Evolutionary conservation across 495 filamentous ascomycete species (phyloP), one percentile per base, ranked within the genome.

Genomic region (Letharia lupina): DNA sequence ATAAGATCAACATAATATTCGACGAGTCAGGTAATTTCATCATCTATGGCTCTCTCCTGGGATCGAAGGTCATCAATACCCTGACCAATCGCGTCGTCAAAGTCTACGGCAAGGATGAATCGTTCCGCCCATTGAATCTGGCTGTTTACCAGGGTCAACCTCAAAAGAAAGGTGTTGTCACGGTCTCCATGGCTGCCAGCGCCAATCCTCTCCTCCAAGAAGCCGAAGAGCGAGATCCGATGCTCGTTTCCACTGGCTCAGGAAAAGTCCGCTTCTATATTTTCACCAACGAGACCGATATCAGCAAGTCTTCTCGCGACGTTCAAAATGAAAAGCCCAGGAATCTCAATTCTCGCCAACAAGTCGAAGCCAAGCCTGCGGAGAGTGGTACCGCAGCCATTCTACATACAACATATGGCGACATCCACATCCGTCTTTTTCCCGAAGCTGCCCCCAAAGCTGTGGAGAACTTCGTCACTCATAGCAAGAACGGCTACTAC

Each of bases 391-490:
- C 86, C 0, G 81, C 88, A 0, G 94, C 92, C 7, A 84, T 93
- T 60, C 81, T 99, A 13, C 94, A 98, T 78, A 99, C 94, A 4
- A 93, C 87, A 3, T 87, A 92, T 73, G 94, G 94, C 63, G 94
- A 99, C 74, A 96, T 99, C 68, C 90, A 94, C 67, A 85, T 99
- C 59, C 90, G 94, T 0, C 82, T 99, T 28, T 99, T 91, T 80
- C 93, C 95, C 0, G 88, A 92, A 64, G 91, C 91, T 0, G 93
- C 94, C 3, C 95, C 94, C 41, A 92, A 91, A 71, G 88, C 94
- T 0, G 94, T 99, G n/a, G 95, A 99, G 79, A 99, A 99, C 76
- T 99, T 99, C 73, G 90, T 92, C 60, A 95, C 91, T 0, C 94
- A 98, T 68, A 83, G 91, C 3, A 88, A 87, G 62, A 85, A 84